A percentile compares a stretch with the other conserved stretches of the same genome.
phyloP scores from a whole-genome alignment of 164 flowering plant genomes.

The Hamamelis virginiana region DNA sequence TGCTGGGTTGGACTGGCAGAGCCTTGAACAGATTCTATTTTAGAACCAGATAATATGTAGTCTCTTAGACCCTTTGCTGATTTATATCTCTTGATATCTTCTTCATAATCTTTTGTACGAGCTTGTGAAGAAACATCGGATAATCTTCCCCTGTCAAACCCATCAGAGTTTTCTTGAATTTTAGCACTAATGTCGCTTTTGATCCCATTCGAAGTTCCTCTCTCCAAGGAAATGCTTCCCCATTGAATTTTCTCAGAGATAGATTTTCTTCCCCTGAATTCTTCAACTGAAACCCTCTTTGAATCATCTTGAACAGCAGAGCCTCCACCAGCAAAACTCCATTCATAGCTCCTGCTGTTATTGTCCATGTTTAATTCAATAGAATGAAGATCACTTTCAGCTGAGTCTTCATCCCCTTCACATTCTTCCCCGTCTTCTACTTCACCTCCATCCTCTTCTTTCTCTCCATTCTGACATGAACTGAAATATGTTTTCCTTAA shows the following conservation, averaged over 20 bases:
- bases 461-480: slow-evolving; percentile 10
- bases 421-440: slow-evolving; percentile 19
- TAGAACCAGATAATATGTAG: slow-evolving; percentile 20
- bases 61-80: slow-evolving; percentile 35
- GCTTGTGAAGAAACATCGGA: slow-evolving; percentile 15
- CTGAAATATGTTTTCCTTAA: slow-evolving; percentile 24
- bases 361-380: slow-evolving; percentile 58
- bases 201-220: slow-evolving; percentile 22
- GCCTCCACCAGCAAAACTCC: slow-evolving; percentile 33
- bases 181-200: slow-evolving; percentile 21
- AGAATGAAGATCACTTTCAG: slow-evolving; percentile 56
- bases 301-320: slow-evolving; percentile 21
- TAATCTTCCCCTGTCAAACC: slow-evolving; percentile 19
- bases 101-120: slow-evolving; percentile 23
- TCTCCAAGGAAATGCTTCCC: slow-evolving; percentile 39
- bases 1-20: slow-evolving; percentile 27
- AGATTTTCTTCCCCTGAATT: slow-evolving; percentile 39
- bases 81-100: slow-evolving; percentile 31
- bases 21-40: slow-evolving; percentile 19
- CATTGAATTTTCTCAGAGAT: slow-evolving; percentile 42
- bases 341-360: slow-evolving; percentile 35
- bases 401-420: slow-evolving; percentile 37
- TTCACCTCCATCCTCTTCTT: slow-evolving; percentile 16
- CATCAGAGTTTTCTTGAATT: slow-evolving; percentile 16
- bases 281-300: slow-evolving; percentile 25